Evolutionary conservation across 495 filamentous ascomycete genomes (phyloP).

Genomic region (Tricharina praecox): DNA sequence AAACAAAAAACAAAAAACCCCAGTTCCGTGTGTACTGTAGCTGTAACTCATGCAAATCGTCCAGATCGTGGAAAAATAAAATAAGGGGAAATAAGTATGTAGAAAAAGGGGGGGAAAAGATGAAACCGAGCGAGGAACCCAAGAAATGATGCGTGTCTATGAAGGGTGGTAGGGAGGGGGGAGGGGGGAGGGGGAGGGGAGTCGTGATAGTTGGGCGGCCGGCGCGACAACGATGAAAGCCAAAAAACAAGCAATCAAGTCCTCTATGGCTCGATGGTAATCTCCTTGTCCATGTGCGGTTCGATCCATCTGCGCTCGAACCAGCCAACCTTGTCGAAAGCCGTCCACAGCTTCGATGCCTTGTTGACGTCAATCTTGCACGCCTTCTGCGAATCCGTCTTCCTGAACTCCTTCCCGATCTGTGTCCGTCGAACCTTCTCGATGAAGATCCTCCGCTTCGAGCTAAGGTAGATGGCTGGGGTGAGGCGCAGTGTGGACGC

Average conservation of each 20-base stretch:
- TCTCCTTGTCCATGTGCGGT: constrained; percentile 13
- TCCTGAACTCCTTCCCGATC: constrained; percentile 74
- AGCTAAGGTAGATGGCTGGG: constrained; percentile 82
- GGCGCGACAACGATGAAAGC: background rate
- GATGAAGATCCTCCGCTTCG: constrained; percentile 85
- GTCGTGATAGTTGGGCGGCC: background rate
- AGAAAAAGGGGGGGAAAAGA: too few relatives aligned
- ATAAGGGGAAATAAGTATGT: background rate
- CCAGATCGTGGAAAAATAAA: background rate
- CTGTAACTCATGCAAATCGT: background rate
- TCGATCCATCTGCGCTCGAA: constrained; percentile 35
- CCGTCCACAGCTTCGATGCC: constrained; percentile 85
- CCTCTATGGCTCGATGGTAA: constrained; percentile 2
- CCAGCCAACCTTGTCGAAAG: constrained; percentile 82
- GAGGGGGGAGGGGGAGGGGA: too few relatives aligned
- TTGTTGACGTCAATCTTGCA: constrained; percentile 99
- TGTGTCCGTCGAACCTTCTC: constrained; percentile 50
- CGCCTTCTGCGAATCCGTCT: constrained; percentile 93
- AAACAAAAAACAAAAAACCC: background rate
- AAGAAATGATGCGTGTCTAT: background rate
- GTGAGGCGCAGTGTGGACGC: constrained; percentile 69
- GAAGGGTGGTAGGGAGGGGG: too few relatives aligned
- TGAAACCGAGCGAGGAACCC: too few relatives aligned
- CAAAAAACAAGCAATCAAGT: background rate
- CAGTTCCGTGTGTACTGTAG: background rate